phyloP scores from a whole-genome alignment of 1,284 basidiomycete genomes.

The Cutaneotrichosporon dermatis region DNA sequence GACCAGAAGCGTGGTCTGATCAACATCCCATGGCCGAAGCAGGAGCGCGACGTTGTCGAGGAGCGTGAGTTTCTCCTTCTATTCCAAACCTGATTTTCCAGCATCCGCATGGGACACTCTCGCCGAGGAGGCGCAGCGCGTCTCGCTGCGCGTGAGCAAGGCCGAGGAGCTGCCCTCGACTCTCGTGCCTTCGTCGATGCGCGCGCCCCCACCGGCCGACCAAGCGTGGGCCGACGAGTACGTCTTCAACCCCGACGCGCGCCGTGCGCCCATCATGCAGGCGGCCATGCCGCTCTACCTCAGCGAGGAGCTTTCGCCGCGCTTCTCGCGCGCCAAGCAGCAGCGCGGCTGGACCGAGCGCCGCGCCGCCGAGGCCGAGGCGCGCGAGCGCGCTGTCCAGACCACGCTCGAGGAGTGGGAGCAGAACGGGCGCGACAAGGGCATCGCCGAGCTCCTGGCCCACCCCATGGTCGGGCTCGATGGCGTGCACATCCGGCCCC shows the following conservation, averaged over 20 bases:
- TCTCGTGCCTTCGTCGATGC: conserved; percentile 21
- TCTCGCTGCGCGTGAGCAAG: conserved; percentile 16
- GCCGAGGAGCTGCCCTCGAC: conserved; percentile 6
- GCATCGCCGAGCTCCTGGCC: conserved; percentile 26
- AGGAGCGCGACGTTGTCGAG: conserved; percentile 2
- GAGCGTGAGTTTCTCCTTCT: conserved; percentile 1
- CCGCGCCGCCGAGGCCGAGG: conserved; percentile 25
- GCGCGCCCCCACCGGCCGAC: conserved; percentile 26
- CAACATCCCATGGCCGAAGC: conserved; percentile 34
- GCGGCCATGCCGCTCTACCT: conserved; percentile 47
- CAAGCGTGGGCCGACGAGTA: conserved; percentile 27
- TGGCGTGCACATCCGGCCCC: conserved; percentile 32
- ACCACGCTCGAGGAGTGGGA: conserved; percentile 37
- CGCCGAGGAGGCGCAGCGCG: conserved; percentile 6
- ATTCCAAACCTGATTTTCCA: conserved; percentile 11
- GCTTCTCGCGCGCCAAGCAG: conserved; percentile 41
- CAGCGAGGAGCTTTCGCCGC: conserved; percentile 44
- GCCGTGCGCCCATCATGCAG: conserved; percentile 25
- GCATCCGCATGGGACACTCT: conserved; percentile 21
- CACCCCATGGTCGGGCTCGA: conserved; percentile 30
- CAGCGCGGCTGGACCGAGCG: conserved; percentile 34
- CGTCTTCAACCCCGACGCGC: conserved; percentile 17
- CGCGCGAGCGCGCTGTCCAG: conserved; percentile 19
- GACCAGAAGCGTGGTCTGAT: conserved; percentile 23
- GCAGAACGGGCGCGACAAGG: conserved; percentile 36